phyloP scores from a whole-genome alignment of 768 basidiomycete species.

The Mycena capillaripes region DNA sequence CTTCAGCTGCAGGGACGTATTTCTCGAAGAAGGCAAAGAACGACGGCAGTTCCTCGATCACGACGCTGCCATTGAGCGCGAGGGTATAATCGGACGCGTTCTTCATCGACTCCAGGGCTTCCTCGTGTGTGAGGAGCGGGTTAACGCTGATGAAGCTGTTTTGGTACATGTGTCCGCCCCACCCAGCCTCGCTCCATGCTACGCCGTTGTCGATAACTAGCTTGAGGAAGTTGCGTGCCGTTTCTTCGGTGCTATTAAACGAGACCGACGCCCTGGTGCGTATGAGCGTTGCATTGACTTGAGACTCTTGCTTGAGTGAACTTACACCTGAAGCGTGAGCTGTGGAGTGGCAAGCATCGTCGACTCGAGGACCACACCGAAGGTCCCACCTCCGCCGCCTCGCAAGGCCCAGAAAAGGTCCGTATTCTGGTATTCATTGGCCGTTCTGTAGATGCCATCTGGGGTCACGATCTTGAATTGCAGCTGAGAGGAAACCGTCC shows the following conservation, averaged over 20 bases:
- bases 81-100: conserved; percentile 41
- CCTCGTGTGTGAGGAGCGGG: conserved; percentile 41
- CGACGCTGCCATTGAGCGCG: conserved; percentile 43
- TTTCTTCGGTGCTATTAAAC: conserved; percentile 37
- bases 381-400: conserved; percentile 62
- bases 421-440: conserved; percentile 56
- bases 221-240: conserved; percentile 41
- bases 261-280: conserved; percentile 40
- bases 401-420: conserved; percentile 64
- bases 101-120: conserved; percentile 45
- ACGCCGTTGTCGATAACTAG: conserved; percentile 45
- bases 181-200: conserved; percentile 47
- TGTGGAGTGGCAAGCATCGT: conserved; percentile 10
- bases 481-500: conserved; percentile 37
- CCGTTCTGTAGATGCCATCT: conserved; percentile 55
- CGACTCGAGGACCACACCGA: conserved; percentile 51
- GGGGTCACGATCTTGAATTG: conserved; percentile 58
- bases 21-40: conserved; percentile 49
- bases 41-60: conserved; percentile 47
- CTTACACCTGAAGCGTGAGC: conserved; percentile 29
- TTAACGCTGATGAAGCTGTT: conserved; percentile 45
- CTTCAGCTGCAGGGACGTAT: conserved; percentile 42
- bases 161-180: conserved; percentile 51
- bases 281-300: conserved; percentile 12
- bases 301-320: conserved; percentile 12